Percentiles rank a stretch among this genome's conserved stretches.
phyloP scores from a whole-genome alignment of 805 yeast genomes.

The Kodamaea hsintzibuensis region DNA sequence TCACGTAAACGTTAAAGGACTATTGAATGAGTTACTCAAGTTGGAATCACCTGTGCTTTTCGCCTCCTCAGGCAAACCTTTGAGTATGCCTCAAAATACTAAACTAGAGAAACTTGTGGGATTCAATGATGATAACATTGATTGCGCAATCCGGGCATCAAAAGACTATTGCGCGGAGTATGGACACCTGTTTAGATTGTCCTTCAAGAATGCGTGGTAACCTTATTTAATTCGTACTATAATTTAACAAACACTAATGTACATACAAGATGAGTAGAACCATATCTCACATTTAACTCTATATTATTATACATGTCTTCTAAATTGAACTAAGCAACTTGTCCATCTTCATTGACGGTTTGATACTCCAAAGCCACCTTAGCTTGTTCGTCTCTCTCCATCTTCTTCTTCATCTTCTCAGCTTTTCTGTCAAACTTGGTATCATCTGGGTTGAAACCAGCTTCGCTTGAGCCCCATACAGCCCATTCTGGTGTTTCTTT shows the following conservation, averaged over 20 bases:
- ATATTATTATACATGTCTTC: neutral
- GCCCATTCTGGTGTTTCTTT: conserved; percentile 90
- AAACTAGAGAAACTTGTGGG: conserved; percentile 5
- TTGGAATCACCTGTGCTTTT: conserved; percentile 8
- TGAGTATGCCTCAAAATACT: neutral
- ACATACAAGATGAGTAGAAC: no score
- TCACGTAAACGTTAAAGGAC: conserved; percentile 19
- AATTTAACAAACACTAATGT: no score
- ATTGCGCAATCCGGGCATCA: conserved; percentile 17
- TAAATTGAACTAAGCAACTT: no score
- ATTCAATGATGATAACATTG: conserved; percentile 16
- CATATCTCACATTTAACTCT: neutral
- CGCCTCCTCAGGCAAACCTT: neutral
- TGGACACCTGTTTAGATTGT: conserved; percentile 7
- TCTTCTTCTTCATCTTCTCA: conserved; percentile 51
- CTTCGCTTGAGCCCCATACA: conserved; percentile 77
- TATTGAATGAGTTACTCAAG: conserved; percentile 15
- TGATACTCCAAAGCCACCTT: conserved; percentile 1
- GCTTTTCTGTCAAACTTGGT: conserved; percentile 65
- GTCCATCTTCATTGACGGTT: neutral
- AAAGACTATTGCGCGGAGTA: conserved; percentile 14
- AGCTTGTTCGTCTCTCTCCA: conserved; percentile 33
- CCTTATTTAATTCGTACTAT: neutral
- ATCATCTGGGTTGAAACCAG: conserved; percentile 90
- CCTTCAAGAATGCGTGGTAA: neutral